These are phyloP conservation scores for Trematosphaeria pertusa DNA, from an alignment of 2,329 filamentous ascomycete genomes.

Conservation along the genomic window DNA sequence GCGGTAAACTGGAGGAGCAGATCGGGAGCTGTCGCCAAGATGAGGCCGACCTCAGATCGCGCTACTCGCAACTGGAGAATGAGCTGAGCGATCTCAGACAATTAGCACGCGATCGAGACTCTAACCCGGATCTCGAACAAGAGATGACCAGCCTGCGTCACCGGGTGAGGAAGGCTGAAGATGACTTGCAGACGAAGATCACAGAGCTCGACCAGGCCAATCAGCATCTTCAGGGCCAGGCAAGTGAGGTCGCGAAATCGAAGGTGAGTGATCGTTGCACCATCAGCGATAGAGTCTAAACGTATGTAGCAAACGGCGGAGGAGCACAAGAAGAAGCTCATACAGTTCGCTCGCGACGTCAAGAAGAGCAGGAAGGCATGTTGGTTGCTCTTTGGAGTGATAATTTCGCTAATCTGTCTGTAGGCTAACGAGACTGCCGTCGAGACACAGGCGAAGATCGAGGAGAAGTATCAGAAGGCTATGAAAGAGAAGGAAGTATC, in stretches of 20 bases:
- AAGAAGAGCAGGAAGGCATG: slow-evolving; percentile 12
- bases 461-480: slow-evolving; percentile 11
- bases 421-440: slow-evolving; percentile 3
- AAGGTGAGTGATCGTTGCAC: slow-evolving; percentile 16
- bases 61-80: slow-evolving; percentile 19
- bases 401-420: neutral
- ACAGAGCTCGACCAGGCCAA: slow-evolving; percentile 10
- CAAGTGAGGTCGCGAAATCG: neutral
- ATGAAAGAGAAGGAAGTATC: slow-evolving; percentile 20
- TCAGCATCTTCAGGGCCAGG: slow-evolving; percentile 11
- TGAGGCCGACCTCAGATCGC: slow-evolving; percentile 19
- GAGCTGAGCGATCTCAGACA: slow-evolving; percentile 21
- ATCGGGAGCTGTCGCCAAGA: slow-evolving; percentile 9
- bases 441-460: slow-evolving; percentile 8
- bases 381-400: neutral
- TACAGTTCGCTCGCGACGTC: slow-evolving; percentile 2
- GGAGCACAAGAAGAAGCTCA: slow-evolving; percentile 6
- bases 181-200: slow-evolving; percentile 16
- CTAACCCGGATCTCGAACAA: slow-evolving; percentile 11
- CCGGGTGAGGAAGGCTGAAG: slow-evolving; percentile 16
- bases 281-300: too few relatives aligned
- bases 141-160: slow-evolving; percentile 16
- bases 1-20: slow-evolving; percentile 18
- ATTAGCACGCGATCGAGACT: neutral
- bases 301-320: slow-evolving; percentile 2